Evolutionary conservation across 1,284 basidiomycete species (phyloP).

Genomic region (Cutaneotrichosporon cavernicola): DNA sequence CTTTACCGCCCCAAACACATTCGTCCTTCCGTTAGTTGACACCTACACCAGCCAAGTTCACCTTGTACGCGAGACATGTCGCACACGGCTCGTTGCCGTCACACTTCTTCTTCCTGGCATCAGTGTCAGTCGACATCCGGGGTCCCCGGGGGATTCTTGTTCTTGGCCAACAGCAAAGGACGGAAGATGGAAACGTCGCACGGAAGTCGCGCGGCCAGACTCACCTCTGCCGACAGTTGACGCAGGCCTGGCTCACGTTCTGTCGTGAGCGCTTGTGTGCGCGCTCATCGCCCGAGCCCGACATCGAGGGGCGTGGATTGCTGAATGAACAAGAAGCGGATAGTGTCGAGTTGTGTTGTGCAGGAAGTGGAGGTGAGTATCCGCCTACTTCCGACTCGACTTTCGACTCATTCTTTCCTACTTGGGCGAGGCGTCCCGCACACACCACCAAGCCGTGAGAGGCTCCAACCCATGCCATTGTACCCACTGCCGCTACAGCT

Average conservation of each 20-base stretch:
- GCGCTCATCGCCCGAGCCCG: constrained; percentile 1
- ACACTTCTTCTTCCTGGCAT: constrained; percentile 40
- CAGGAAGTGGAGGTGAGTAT: background rate
- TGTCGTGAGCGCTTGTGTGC: constrained; percentile 7
- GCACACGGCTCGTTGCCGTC: constrained; percentile 44
- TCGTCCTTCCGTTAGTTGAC: constrained; percentile 30
- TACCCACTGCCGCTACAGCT: background rate
- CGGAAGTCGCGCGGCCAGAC: constrained; percentile 11
- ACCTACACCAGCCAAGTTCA: constrained; percentile 11
- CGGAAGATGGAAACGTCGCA: background rate
- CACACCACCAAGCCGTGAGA: too few relatives aligned
- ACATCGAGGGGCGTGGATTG: background rate
- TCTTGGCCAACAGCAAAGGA: background rate
- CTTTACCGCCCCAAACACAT: constrained; percentile 33
- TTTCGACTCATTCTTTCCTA: background rate
- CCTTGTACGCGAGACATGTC: constrained; percentile 42
- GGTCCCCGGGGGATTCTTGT: background rate
- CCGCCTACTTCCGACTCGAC: constrained; percentile 6
- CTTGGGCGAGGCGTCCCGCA: background rate
- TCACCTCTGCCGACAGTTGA: constrained; percentile 13
- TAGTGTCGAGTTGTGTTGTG: constrained; percentile 1
- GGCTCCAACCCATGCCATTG: background rate
- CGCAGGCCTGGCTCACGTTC: constrained; percentile 16
- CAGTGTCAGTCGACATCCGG: background rate
- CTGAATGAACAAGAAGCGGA: background rate